These are phyloP conservation scores for Verticillium alfalfae DNA, from an alignment of 2,329 filamentous ascomycete species.

Conservation along the genomic window DNA sequence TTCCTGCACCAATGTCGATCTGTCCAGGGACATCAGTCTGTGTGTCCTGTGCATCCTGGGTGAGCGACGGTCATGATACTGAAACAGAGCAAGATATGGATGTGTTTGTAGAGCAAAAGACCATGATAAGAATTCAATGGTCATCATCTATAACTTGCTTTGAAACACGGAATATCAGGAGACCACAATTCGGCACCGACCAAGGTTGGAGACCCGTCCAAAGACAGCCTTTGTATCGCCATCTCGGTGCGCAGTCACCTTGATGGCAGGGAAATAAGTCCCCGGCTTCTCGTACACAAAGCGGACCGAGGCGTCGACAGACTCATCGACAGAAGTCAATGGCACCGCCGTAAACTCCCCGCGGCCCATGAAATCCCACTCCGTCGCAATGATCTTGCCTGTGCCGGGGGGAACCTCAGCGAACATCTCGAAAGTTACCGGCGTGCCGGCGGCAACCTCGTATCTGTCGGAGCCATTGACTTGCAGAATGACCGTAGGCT, in stretches of 20 bases:
- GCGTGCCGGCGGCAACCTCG: not conserved
- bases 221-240: not conserved
- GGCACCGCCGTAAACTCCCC: not conserved
- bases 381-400: slow-evolving; percentile 9
- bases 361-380: slow-evolving; percentile 10
- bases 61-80: no score
- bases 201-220: not conserved
- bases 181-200: not conserved
- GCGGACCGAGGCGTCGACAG: not conserved
- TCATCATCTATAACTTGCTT: no score
- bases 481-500: slow-evolving; percentile 8
- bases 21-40: no score
- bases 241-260: not conserved
- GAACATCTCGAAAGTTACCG: slow-evolving; percentile 3
- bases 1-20: no score
- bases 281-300: not conserved
- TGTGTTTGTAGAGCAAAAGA: no score
- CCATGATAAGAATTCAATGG: no score
- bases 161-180: not conserved
- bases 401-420: slow-evolving; percentile 2
- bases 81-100: no score
- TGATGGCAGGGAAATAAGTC: not conserved
- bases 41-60: no score
- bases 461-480: not conserved
- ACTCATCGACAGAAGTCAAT: not conserved